Percentiles rank a stretch among this genome's conserved stretches.
phyloP scores from a whole-genome alignment of 2,329 filamentous ascomycete genomes.

The Aspergillus awamori region DNA sequence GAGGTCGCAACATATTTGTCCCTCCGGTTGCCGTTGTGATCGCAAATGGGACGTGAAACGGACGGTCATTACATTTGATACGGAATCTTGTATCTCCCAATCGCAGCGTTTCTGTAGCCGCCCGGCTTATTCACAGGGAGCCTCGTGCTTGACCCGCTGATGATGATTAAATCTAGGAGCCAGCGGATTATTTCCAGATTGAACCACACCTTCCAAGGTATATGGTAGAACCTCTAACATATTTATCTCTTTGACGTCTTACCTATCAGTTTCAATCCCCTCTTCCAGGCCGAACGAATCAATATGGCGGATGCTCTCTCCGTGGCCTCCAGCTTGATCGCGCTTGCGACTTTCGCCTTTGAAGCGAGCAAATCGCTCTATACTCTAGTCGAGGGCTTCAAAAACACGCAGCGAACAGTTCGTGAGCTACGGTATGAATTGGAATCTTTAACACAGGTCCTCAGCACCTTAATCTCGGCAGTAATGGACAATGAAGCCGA shows the following conservation, averaged over 20 bases:
- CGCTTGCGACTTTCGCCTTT: constrained; percentile 27
- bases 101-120: not conserved
- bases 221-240: not conserved
- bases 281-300: not conserved
- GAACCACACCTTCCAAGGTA: not conserved
- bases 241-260: not conserved
- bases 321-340: constrained; percentile 23
- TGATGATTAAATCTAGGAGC: not conserved
- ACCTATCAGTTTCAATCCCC: not conserved
- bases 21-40: not conserved
- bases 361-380: constrained; percentile 27
- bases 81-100: not conserved
- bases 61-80: not conserved
- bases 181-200: not conserved
- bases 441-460: constrained; percentile 19
- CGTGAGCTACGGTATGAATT: constrained; percentile 26
- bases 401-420: constrained; percentile 21
- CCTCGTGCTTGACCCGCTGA: not conserved
- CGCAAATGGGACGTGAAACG: not conserved
- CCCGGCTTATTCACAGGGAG: not conserved
- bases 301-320: constrained; percentile 27
- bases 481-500: constrained; percentile 18
- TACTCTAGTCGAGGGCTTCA: constrained; percentile 23
- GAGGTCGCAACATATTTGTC: not conserved
- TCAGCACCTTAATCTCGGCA: constrained; percentile 19